A percentile compares a stretch with the other conserved stretches of the same genome.
Evolutionary conservation across 2,329 filamentous ascomycete species (phyloP).

Genomic region (Aspergillus felis): DNA sequence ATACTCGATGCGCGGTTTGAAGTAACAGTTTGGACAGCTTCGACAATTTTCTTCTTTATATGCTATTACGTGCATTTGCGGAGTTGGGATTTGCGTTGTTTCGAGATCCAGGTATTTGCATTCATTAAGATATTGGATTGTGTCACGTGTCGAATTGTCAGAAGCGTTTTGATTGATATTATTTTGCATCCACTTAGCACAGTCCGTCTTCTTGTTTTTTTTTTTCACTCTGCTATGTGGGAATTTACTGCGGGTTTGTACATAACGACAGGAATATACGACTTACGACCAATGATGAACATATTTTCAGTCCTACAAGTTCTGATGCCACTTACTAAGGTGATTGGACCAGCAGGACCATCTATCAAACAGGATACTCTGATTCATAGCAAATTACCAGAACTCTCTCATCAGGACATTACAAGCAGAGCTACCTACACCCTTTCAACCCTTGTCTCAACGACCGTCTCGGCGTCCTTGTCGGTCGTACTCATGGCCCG

Average conservation of each 20-base stretch:
- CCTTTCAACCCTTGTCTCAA: slow-evolving; percentile 6
- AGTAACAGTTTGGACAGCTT: slow-evolving; percentile 4
- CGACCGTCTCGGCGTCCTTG: slow-evolving; percentile 13
- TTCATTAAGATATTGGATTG: background rate
- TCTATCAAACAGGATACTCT: background rate
- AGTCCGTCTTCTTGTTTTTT: background rate
- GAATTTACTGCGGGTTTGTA: background rate
- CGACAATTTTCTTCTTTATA: background rate
- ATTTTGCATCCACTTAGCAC: background rate
- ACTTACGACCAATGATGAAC: background rate
- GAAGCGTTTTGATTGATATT: background rate
- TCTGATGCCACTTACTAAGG: no score
- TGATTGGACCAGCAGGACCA: background rate
- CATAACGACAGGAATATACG: background rate
- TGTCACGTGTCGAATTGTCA: background rate
- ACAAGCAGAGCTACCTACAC: background rate
- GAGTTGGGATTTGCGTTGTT: background rate
- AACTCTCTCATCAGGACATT: background rate
- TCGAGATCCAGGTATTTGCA: background rate
- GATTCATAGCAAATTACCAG: background rate
- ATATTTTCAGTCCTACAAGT: background rate
- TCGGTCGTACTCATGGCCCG: slow-evolving; percentile 1
- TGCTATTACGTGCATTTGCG: background rate
- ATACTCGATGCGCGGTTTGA: slow-evolving; percentile 13
- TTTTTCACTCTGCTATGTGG: background rate